Percentiles rank a stretch among this genome's conserved stretches.
These are phyloP conservation scores for Venturia carpophila DNA, from an alignment of 2,329 filamentous ascomycete species.

Conservation along the genomic window DNA sequence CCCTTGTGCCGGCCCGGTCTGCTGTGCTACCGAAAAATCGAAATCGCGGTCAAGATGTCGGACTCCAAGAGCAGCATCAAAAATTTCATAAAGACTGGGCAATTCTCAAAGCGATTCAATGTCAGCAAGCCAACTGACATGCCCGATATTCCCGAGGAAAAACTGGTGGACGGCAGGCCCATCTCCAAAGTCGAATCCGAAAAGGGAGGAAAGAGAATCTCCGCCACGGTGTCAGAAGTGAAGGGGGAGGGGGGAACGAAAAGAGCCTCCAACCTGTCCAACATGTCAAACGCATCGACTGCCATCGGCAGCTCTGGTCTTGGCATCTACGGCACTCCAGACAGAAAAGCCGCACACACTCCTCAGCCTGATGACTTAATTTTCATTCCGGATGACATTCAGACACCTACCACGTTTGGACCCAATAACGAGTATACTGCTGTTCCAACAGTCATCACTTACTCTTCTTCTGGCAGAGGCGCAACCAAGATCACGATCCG, in stretches of 20 bases:
- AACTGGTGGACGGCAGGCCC: conserved; percentile 15
- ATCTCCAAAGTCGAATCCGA: conserved; percentile 2
- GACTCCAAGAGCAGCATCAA: conserved; percentile 17
- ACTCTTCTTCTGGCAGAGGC: conserved; percentile 7
- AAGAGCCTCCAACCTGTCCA: conserved; percentile 4
- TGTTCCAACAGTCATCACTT: conserved; percentile 11
- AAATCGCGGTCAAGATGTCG: conserved; percentile 14
- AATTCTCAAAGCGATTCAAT: conserved; percentile 17
- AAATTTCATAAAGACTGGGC: conserved; percentile 16
- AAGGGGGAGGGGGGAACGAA: background rate
- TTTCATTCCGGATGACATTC: conserved; percentile 7
- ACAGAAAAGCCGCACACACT: background rate
- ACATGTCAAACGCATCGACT: conserved; percentile 11
- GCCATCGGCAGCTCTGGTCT: background rate
- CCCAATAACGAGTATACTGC: conserved; percentile 16
- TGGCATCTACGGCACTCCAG: background rate
- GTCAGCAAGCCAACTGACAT: conserved; percentile 17
- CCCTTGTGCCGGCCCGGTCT: background rate
- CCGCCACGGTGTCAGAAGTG: conserved; percentile 11
- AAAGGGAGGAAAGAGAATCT: conserved; percentile 9
- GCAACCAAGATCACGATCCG: background rate
- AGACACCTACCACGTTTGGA: conserved; percentile 12
- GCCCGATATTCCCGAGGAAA: conserved; percentile 18
- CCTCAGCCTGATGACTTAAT: conserved; percentile 11
- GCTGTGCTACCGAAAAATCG: background rate